Base-by-base conservation (phyloP, 345 rosid genomes). In the Eucalyptus fibrosa region DNA sequence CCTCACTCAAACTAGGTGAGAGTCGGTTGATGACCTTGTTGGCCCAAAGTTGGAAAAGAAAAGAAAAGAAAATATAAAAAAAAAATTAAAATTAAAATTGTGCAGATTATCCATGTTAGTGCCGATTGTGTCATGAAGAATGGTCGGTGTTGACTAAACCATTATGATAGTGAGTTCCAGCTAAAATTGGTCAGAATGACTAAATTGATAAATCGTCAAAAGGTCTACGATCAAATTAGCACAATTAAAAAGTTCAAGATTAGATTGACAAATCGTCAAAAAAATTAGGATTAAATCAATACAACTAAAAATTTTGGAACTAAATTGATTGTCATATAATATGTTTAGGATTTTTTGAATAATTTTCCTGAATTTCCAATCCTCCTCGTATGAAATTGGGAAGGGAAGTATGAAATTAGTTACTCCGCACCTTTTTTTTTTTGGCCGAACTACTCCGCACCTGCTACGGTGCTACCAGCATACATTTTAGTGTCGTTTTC, bases 121-220 rank as follows among this genome's bases (percentile, higher is more conserved):
- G 69, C 0, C 32, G 0, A 12, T 1, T 3, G 1, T 60, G 17
- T 0, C 4, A 3, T 1, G 4, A 0, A 13, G 4, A 3, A 60
- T 13, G 32, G 32, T 30, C 2, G 3, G 1, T 1, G 1, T 28
- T 60, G 32, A 60, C 7, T 28, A 62, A 30, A 62, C 1, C 7
- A 1, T 3, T 62, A 62, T 30, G 4, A 6, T 30, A 6, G 17
- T 13, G 9, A 62, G 32, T 28, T 28, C 1, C 2, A 0, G 3
- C 9, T 0, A 62, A 28, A 3, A 13, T 60, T 56, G 13, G 13
- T 1, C 2, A 0, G 0, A 56, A 56, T 23, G 30, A 56, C 30
- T 56, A 1, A 3, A 56, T 24, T 56, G 6, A 24, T 24, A 24
- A 56, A 56, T 56, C 1, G 1, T 56, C 30, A 24, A 56, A 56